phyloP scores from a whole-genome alignment of 345 rosid genomes.

The Cochlearia excelsa region DNA sequence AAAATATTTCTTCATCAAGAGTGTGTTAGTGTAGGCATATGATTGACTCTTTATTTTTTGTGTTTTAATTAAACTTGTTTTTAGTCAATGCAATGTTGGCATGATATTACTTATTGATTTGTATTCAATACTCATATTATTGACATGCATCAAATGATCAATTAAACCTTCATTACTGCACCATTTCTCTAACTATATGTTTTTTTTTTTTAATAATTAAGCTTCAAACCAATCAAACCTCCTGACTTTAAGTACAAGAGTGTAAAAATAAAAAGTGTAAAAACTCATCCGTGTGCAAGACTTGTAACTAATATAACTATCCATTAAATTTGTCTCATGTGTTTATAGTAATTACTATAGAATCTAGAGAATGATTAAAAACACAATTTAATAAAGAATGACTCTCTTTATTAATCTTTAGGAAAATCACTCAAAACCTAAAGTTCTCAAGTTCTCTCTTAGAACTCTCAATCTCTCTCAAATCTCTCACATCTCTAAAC shows the following conservation, averaged over 20 bases:
- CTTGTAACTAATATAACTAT: slow-evolving; percentile 24
- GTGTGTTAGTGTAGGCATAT: slow-evolving; percentile 29
- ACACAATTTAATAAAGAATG: too few relatives aligned
- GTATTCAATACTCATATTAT: slow-evolving; percentile 19
- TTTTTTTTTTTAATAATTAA: slow-evolving; percentile 17
- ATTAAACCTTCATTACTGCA: slow-evolving; percentile 3
- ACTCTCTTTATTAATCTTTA: too few relatives aligned
- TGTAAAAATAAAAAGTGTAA: slow-evolving; percentile 16
- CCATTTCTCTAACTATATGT: slow-evolving; percentile 25
- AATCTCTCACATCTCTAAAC: too few relatives aligned
- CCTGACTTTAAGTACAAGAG: slow-evolving; percentile 31
- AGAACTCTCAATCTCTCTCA: too few relatives aligned
- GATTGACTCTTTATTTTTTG: slow-evolving; percentile 27
- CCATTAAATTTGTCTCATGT: slow-evolving; percentile 20
- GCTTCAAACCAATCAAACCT: slow-evolving; percentile 28
- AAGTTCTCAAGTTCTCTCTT: too few relatives aligned
- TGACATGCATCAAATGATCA: slow-evolving; percentile 17
- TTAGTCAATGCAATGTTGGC: slow-evolving; percentile 31
- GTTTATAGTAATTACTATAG: background rate
- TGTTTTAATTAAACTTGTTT: slow-evolving; percentile 14
- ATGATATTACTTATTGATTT: slow-evolving; percentile 21
- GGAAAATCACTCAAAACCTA: too few relatives aligned
- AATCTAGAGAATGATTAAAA: too few relatives aligned
- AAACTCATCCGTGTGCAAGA: slow-evolving; percentile 34
- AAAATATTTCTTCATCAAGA: slow-evolving; percentile 5